Conservation (phyloP, 805 yeast genomes). For the Pichia rugopelliculosa region DNA sequence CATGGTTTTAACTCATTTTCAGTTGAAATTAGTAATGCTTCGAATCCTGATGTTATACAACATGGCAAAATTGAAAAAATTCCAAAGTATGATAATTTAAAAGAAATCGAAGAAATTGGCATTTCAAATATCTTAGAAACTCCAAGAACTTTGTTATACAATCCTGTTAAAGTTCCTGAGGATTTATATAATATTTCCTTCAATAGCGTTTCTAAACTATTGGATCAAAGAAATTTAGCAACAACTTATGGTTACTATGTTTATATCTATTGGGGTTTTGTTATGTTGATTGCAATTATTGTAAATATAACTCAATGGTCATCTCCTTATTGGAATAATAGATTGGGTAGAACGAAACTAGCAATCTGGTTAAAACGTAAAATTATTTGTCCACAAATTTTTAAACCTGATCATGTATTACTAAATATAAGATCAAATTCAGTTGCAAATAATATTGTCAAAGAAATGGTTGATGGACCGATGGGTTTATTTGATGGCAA, state of each 20-base stretch:
- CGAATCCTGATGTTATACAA: background rate
- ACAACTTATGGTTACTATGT: constrained; percentile 25
- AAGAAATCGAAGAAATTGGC: constrained; percentile 8
- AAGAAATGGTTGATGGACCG: constrained; percentile 2
- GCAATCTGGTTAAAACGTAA: constrained; percentile 28
- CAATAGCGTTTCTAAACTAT: constrained; percentile 23
- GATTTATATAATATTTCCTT: constrained; percentile 21
- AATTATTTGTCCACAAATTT: constrained; percentile 27
- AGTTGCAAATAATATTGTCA: background rate
- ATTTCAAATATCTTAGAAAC: constrained; percentile 4
- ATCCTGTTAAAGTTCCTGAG: constrained; percentile 24
- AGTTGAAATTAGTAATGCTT: background rate
- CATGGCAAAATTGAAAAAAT: constrained; percentile 5
- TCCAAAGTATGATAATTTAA: constrained; percentile 2
- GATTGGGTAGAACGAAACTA: constrained; percentile 16
- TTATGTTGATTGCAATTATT: constrained; percentile 21
- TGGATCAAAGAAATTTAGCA: constrained; percentile 24
- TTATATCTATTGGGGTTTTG: constrained; percentile 28
- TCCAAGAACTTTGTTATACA: constrained; percentile 11
- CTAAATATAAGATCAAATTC: background rate
- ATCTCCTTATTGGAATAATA: constrained; percentile 24
- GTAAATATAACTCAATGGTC: constrained; percentile 30
- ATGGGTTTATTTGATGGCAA: constrained; percentile 7
- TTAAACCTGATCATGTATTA: constrained; percentile 16
- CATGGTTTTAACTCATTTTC: background rate